Percentiles rank a stretch among this genome's conserved stretches.
These are phyloP conservation scores for Vararia minispora DNA, from an alignment of 768 basidiomycete genomes.

Conservation along the genomic window DNA sequence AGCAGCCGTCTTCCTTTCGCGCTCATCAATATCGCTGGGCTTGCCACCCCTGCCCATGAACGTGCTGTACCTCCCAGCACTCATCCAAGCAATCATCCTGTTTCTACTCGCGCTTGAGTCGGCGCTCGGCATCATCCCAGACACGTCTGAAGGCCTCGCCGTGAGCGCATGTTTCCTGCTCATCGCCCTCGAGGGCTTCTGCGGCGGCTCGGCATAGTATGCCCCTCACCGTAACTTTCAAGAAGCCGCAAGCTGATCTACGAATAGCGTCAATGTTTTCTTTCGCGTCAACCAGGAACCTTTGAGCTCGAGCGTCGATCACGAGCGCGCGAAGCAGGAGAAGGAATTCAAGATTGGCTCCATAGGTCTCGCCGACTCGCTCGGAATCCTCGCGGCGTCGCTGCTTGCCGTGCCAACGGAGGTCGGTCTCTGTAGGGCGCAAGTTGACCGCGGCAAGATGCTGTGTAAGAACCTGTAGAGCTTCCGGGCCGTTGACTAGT, in stretches of 20 bases:
- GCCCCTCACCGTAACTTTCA: conserved; percentile 21
- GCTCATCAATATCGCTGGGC: conserved; percentile 81
- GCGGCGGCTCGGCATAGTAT: conserved; percentile 88
- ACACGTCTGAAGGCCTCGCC: conserved; percentile 28
- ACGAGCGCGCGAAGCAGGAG: conserved; percentile 59
- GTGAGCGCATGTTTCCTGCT: conserved; percentile 62
- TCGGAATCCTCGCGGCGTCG: conserved; percentile 54
- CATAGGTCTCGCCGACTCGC: conserved; percentile 76
- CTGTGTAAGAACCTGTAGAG: conserved; percentile 60
- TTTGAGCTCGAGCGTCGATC: conserved; percentile 33
- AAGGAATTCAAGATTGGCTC: conserved; percentile 87
- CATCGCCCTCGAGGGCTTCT: conserved; percentile 82
- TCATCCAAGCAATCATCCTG: conserved; percentile 63
- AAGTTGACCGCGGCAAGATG: conserved; percentile 57
- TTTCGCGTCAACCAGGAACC: conserved; percentile 71
- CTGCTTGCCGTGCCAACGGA: conserved; percentile 66
- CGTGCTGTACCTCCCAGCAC: conserved; percentile 64
- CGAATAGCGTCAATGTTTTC: conserved; percentile 70
- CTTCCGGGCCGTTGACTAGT: too few relatives aligned
- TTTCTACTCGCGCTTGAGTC: conserved; percentile 52
- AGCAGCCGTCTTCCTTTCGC: conserved; percentile 86
- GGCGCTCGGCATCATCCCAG: conserved; percentile 53
- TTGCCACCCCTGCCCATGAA: conserved; percentile 64
- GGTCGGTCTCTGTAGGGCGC: conserved; percentile 61
- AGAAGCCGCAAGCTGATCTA: not conserved